A percentile compares a stretch with the other conserved stretches of the same genome.
Conservation (phyloP, 1,284 basidiomycete genomes). For the Cryptococcus amylolentus region DNA sequence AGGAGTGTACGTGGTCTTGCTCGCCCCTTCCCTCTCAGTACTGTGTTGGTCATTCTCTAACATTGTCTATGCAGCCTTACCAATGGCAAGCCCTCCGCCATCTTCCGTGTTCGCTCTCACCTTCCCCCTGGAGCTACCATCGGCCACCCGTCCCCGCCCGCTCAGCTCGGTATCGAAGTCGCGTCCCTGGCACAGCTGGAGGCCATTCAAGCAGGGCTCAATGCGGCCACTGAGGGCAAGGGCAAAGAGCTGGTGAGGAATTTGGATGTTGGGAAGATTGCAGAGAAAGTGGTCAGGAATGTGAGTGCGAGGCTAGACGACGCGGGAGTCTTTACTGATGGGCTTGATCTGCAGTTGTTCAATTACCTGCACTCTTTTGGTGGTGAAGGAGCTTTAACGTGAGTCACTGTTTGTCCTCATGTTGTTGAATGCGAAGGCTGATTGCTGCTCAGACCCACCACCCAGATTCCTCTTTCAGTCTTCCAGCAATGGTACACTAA, state of each 20-base stretch:
- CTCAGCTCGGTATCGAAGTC: constrained; percentile 55
- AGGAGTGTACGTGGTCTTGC: constrained; percentile 65
- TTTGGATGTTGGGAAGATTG: constrained; percentile 43
- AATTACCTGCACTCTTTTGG: constrained; percentile 79
- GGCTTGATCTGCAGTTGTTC: constrained; percentile 58
- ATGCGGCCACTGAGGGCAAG: constrained; percentile 23
- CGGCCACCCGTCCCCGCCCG: constrained; percentile 45
- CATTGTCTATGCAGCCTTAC: constrained; percentile 62
- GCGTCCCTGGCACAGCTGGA: constrained; percentile 54
- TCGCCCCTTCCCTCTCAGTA: not conserved
- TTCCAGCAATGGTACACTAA: constrained; percentile 79
- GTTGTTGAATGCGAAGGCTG: constrained; percentile 22
- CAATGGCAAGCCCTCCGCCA: constrained; percentile 85
- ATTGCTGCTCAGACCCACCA: constrained; percentile 54
- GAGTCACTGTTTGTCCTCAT: constrained; percentile 25
- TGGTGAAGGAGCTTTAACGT: constrained; percentile 52
- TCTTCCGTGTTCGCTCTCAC: constrained; percentile 75
- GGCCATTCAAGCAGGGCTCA: constrained; percentile 50
- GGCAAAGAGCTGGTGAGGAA: constrained; percentile 29
- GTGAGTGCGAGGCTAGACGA: constrained; percentile 24
- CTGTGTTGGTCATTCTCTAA: not conserved
- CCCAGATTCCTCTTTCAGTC: constrained; percentile 67
- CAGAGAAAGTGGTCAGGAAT: constrained; percentile 50
- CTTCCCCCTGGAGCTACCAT: constrained; percentile 26
- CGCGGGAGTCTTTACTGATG: not conserved